Evolutionary conservation across 805 yeast genomes (phyloP).

Genomic region (Hemisphaericaspora nanyangensis): DNA sequence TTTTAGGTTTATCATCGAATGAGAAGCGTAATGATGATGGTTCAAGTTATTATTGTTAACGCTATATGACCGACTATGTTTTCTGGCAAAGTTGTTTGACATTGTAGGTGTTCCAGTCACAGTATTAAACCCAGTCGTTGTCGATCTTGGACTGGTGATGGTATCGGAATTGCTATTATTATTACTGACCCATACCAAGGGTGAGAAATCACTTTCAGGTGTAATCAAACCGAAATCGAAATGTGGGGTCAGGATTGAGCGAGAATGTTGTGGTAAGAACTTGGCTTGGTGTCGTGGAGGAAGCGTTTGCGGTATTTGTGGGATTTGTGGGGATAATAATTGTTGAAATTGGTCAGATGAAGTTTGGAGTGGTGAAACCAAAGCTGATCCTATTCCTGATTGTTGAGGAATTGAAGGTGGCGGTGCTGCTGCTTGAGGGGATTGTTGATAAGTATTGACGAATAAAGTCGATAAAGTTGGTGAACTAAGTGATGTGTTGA

Average conservation of each 20-base stretch:
- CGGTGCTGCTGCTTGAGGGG: slow-evolving; percentile 4
- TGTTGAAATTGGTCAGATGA: background rate
- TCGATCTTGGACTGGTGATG: too few relatives aligned
- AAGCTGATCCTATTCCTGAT: too few relatives aligned
- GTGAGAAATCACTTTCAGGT: too few relatives aligned
- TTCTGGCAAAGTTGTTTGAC: too few relatives aligned
- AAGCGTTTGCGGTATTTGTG: background rate
- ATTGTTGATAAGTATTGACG: background rate
- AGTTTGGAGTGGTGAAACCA: background rate
- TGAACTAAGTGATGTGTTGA: slow-evolving; percentile 11
- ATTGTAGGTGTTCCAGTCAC: too few relatives aligned
- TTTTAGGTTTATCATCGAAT: too few relatives aligned
- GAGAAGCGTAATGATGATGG: too few relatives aligned
- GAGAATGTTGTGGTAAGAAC: slow-evolving; percentile 2
- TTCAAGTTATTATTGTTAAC: too few relatives aligned
- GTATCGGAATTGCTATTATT: too few relatives aligned
- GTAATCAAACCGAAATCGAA: slow-evolving; percentile 24
- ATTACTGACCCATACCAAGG: too few relatives aligned
- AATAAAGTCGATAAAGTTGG: slow-evolving; percentile 15
- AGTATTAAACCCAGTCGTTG: too few relatives aligned
- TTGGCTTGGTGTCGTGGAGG: background rate
- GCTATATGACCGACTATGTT: too few relatives aligned
- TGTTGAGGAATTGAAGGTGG: background rate
- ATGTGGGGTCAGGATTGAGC: slow-evolving; percentile 8
- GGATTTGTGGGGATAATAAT: background rate